Evolutionary conservation across 257 asterid genomes (phyloP).

Genomic region (Primulina tabacum): DNA sequence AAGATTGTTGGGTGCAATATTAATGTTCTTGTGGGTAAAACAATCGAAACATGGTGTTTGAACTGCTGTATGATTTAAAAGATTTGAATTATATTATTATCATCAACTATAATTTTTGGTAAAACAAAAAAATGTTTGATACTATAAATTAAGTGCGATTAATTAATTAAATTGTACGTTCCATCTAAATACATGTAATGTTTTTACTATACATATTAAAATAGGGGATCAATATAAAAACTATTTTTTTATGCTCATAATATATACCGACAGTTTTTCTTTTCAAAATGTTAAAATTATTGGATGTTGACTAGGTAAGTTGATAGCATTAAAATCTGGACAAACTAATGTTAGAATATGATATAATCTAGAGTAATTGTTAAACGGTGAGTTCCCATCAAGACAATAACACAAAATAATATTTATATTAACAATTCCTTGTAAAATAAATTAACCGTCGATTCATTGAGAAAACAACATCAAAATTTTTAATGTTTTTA

Average conservation of each 20-base stretch:
- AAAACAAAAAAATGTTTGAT: no score
- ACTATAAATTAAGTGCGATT: neutral
- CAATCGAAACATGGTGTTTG: no score
- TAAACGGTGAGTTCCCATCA: neutral
- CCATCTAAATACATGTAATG: constrained; percentile 29
- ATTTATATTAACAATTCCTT: constrained; percentile 3
- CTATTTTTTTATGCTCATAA: constrained; percentile 20
- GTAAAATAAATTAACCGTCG: constrained; percentile 30
- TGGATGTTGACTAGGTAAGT: constrained; percentile 28
- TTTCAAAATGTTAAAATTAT: constrained; percentile 12
- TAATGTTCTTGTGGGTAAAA: no score
- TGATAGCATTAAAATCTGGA: constrained; percentile 14
- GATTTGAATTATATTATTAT: no score
- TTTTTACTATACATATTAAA: neutral
- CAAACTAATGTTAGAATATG: constrained; percentile 18
- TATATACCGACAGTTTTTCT: constrained; percentile 33
- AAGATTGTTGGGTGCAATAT: no score
- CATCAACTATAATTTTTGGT: no score
- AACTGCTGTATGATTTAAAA: no score
- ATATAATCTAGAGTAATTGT: constrained; percentile 16
- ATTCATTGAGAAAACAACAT: constrained; percentile 17
- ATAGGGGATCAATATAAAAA: no score
- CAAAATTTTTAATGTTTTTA: neutral
- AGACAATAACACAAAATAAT: neutral
- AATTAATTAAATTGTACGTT: neutral